These are phyloP conservation scores for Trichophyton benhamiae DNA, from an alignment of 2,329 filamentous ascomycete genomes.

Conservation along the genomic window DNA sequence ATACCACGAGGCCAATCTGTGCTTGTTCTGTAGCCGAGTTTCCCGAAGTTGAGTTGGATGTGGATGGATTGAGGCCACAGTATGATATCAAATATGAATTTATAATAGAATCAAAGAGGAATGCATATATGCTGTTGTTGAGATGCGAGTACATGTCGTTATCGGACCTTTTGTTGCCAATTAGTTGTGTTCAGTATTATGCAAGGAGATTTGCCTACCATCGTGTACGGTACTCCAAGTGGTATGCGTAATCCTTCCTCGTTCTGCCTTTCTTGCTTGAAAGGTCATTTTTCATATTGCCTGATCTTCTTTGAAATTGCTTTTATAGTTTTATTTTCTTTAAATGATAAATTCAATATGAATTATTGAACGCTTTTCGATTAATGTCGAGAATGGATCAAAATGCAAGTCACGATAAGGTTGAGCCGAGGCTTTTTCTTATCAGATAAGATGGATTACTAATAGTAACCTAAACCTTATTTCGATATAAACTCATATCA, in stretches of 20 bases:
- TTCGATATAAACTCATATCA: background rate
- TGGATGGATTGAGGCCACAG: slow-evolving; percentile 63
- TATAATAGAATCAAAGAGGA: slow-evolving; percentile 78
- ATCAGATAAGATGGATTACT: slow-evolving; percentile 11
- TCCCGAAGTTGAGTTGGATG: slow-evolving; percentile 40
- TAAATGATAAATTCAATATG: background rate
- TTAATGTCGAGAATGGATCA: background rate
- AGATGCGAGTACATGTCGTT: slow-evolving; percentile 94
- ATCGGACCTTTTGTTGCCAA: slow-evolving; percentile 53
- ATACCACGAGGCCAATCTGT: slow-evolving; percentile 73
- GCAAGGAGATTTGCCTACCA: slow-evolving; percentile 43
- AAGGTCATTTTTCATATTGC: slow-evolving; percentile 20
- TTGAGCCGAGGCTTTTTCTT: slow-evolving; percentile 6
- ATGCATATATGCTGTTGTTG: slow-evolving; percentile 82
- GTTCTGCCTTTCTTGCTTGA: slow-evolving; percentile 48
- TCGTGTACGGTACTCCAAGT: slow-evolving; percentile 72
- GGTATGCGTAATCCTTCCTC: slow-evolving; percentile 61
- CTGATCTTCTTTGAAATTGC: background rate
- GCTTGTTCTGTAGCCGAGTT: slow-evolving; percentile 26
- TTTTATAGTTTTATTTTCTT: background rate
- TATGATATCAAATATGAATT: slow-evolving; percentile 76
- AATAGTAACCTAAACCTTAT: slow-evolving; percentile 10
- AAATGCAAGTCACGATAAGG: slow-evolving; percentile 12
- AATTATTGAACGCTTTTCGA: background rate
- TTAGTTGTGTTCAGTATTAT: background rate